Conservation (phyloP, 2,329 filamentous ascomycete species). For the Ceratocystis harringtonii region DNA sequence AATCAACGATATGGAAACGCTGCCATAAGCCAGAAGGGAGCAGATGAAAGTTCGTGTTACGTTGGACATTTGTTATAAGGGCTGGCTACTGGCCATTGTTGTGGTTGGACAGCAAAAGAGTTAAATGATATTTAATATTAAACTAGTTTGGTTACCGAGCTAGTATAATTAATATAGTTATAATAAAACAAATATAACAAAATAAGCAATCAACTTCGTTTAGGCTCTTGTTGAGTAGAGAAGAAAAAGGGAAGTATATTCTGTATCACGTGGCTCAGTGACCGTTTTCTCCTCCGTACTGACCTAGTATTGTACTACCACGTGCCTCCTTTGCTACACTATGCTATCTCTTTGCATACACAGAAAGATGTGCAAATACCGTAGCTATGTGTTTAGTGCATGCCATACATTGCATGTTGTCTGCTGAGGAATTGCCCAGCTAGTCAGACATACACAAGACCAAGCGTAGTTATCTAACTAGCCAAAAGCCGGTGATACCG, state of each 20-base stretch:
- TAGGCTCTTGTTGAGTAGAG: not conserved
- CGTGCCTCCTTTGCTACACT: not conserved
- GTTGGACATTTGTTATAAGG: not conserved
- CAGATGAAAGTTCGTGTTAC: not conserved
- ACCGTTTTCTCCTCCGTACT: not conserved
- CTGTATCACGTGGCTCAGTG: not conserved
- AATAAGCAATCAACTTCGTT: not conserved
- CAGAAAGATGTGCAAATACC: not conserved
- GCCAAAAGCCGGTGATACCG: not conserved
- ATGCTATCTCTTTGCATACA: not conserved
- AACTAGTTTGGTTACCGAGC: no score
- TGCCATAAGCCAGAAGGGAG: not conserved
- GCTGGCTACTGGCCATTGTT: no score
- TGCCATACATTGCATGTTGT: not conserved
- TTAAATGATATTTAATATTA: not conserved
- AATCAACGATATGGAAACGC: not conserved
- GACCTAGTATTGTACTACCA: not conserved
- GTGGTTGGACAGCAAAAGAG: not conserved
- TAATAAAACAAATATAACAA: not conserved
- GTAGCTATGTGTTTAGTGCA: not conserved
- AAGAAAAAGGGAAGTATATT: not conserved
- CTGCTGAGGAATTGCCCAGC: not conserved
- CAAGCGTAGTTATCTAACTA: not conserved
- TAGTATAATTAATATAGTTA: not conserved
- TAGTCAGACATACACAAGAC: no score